Conservation (phyloP, 2,329 filamentous ascomycete genomes). For the Claviceps africana region DNA sequence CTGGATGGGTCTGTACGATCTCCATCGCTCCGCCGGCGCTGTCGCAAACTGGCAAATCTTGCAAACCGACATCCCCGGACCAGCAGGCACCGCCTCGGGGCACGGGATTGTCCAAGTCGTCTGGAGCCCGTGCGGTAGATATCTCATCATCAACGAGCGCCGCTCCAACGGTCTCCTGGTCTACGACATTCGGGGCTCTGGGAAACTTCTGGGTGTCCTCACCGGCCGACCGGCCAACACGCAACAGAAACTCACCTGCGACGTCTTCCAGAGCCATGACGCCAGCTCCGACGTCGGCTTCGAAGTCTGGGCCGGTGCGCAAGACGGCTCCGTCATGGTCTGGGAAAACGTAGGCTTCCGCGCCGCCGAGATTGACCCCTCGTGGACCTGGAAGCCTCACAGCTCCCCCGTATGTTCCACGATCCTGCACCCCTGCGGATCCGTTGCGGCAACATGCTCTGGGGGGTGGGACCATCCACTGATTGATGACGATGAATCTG, state of each 20-base stretch:
- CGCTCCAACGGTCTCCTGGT: conserved; percentile 40
- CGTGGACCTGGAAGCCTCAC: conserved; percentile 38
- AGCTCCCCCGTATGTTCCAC: conserved; percentile 34
- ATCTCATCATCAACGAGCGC: conserved; percentile 48
- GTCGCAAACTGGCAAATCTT: conserved; percentile 47
- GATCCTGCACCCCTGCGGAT: conserved; percentile 38
- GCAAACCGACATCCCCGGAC: conserved; percentile 32
- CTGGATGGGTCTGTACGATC: conserved; percentile 48
- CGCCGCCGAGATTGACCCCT: conserved; percentile 28
- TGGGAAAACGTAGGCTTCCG: conserved; percentile 42
- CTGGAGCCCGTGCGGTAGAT: conserved; percentile 51
- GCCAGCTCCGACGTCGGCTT: conserved; percentile 27
- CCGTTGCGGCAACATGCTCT: conserved; percentile 42
- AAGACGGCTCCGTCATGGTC: conserved; percentile 38
- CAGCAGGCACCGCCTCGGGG: conserved; percentile 33
- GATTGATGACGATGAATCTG: not conserved
- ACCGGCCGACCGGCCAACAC: conserved; percentile 33
- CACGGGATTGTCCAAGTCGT: conserved; percentile 46
- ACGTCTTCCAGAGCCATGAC: conserved; percentile 34
- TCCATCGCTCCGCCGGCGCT: conserved; percentile 37
- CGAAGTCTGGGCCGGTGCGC: conserved; percentile 49
- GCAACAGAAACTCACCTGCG: conserved; percentile 42
- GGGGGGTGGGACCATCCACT: conserved; percentile 33
- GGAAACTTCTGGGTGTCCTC: conserved; percentile 40
- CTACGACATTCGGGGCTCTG: conserved; percentile 48